Evolutionary conservation across 2,329 filamentous ascomycete genomes (phyloP), one percentile per base, ranked within the genome.

Genomic region (Tolypocladium pustulatum): DNA sequence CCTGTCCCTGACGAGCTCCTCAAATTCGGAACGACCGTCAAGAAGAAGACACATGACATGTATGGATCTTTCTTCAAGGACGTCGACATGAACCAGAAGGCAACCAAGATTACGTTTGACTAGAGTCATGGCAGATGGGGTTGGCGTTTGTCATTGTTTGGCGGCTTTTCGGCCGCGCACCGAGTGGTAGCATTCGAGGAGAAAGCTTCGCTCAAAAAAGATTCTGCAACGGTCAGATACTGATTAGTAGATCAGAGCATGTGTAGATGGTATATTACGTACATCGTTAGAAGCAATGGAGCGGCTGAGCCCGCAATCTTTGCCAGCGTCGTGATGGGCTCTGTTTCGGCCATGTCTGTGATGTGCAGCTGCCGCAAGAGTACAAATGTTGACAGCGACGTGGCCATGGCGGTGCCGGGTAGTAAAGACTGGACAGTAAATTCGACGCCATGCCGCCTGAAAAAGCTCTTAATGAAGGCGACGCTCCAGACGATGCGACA

Each of bases 1-100:
- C 81, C 86, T 15, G 90, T 99, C 0, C 94, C 94, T 2, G 91
- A 96, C 51, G 89, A 90, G 32, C 78, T 99, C 41, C 80, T 97
- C 72, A 97, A 96, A 76, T 99, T 97, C 66, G 94, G 94, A 67
- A 96, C 91, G 27, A 97, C 93, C 0, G 94, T 99, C 57, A 99
- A 97, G 85, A 97, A 96, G 85, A 97, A 97, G 91, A 84, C 86
- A 55, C 94, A 99, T 76, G 89, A 91, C 68, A 89, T 90, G 54
- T 99, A 97, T 70, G 94, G 94, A 59, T 91, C 91, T 37, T 97
- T 97, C 72, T 96, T 89, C 81, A 96, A 94, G 75, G 91, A 97
- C 66, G 86, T 90, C 10, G 89, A 90, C 66, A 87, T 87, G 72
- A 90, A 83, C 71, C 88, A 93, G 75, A 87, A 89, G 73, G 87